phyloP scores from a whole-genome alignment of 2,329 filamentous ascomycete species.

The Phaeosphaeria sp. region DNA sequence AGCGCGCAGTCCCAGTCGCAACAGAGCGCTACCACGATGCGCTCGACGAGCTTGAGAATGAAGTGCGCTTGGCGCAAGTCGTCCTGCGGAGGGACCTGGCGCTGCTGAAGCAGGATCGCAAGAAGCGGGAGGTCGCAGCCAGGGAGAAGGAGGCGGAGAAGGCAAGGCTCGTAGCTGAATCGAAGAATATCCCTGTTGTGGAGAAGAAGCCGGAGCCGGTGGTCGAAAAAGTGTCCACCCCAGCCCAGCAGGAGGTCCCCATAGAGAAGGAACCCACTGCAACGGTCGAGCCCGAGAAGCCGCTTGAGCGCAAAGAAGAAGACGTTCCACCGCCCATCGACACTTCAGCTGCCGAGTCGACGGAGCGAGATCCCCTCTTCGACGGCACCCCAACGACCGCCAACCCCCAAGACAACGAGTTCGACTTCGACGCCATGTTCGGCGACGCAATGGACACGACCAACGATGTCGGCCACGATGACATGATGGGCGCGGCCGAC shows the following conservation, averaged over 20 bases:
- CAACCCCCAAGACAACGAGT: constrained; percentile 43
- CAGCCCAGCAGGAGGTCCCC: constrained; percentile 15
- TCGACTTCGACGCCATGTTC: constrained; percentile 50
- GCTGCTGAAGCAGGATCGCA: constrained; percentile 43
- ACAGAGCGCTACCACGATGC: constrained; percentile 56
- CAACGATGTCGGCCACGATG: constrained; percentile 23
- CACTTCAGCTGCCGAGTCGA: constrained; percentile 18
- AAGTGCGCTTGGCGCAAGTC: constrained; percentile 47
- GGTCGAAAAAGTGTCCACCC: constrained; percentile 19
- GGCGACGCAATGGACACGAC: constrained; percentile 38
- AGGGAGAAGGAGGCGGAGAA: constrained; percentile 41
- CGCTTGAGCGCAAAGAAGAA: constrained; percentile 20
- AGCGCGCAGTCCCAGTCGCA: constrained; percentile 51
- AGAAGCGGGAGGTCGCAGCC: constrained; percentile 44
- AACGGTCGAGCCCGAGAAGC: constrained; percentile 13
- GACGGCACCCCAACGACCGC: constrained; percentile 37
- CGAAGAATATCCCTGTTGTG: constrained; percentile 16
- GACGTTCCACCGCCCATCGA: constrained; percentile 21
- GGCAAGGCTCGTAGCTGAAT: constrained; percentile 38
- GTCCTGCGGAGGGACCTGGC: constrained; percentile 48
- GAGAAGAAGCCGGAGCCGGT: constrained; percentile 17
- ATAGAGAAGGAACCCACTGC: constrained; percentile 11
- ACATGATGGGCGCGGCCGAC: constrained; percentile 35
- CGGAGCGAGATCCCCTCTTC: constrained; percentile 35
- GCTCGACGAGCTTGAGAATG: constrained; percentile 59